Base-by-base conservation (phyloP, 306 rosid genomes). In the Ammopiptanthus mongolicus region DNA sequence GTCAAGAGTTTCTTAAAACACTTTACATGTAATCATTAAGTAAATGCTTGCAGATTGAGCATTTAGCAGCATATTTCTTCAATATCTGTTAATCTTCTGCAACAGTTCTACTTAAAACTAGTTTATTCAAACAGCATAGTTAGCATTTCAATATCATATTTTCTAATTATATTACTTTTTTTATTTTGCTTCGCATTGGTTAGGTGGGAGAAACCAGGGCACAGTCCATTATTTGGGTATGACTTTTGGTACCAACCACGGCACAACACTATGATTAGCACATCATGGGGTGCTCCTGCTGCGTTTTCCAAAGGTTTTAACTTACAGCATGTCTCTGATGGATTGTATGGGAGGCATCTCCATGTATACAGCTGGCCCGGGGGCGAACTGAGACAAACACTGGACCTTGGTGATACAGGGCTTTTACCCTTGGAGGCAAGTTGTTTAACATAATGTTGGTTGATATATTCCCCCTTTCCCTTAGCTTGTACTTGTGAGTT, bases 161-260 rank as follows among this genome's bases (percentile, higher is more conserved):
- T 66, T 70, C 65, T 73, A 51, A 56, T n/a, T 25, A 78, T 72
- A 58, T 65, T 69, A 31, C 28, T 1, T 65, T 31, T 5, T 51
- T 9, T 52, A 22, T 69, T 58, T 56, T 64, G 69, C 23, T 31
- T 74, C 21, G 9, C 11, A 34, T 51, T 74, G 73, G 23, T 25
- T 62, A 94, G 98, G 91, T 91, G 98, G 98, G 97, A 95, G 78
- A 95, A 90, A 84, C 95, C 95, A 39, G 97, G 97, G 82, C 86
- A 95, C 41, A 88, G 96, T 84, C 98, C 98, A 41, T 72, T 73
- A 63, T 95, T 82, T 81, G 98, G 98, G n/a, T 91, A 91, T 73
- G 98, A 95, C 84, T 95, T 82, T 78, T 95, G 98, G 98, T 95
- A 95, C 87, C 97, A 95, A 76, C 97, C 98, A 0, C 85, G 96